Evolutionary conservation across 352 stramenopile genomes (phyloP).

Genomic region (Thalassiosira exigua): DNA sequence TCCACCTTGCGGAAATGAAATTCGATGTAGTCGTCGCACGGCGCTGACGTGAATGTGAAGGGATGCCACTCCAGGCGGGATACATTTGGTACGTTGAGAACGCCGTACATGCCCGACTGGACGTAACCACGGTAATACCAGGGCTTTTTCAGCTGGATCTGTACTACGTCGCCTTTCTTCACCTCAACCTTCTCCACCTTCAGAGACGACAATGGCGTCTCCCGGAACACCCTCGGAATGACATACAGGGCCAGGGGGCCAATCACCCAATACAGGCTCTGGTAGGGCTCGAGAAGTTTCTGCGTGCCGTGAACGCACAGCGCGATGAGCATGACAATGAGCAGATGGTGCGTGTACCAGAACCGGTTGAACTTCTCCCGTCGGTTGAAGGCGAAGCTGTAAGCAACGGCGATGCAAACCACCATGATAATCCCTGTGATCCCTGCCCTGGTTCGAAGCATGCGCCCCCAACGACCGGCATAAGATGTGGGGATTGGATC

Average conservation of each 20-base stretch:
- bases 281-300: slow-evolving; percentile 35
- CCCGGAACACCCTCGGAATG: slow-evolving; percentile 14
- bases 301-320: slow-evolving; percentile 43
- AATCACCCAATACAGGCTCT: slow-evolving; percentile 51
- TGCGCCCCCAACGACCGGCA: slow-evolving; percentile 9
- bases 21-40: slow-evolving; percentile 78
- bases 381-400: slow-evolving; percentile 17
- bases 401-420: slow-evolving; percentile 33
- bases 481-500: slow-evolving; percentile 8
- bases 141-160: slow-evolving; percentile 16
- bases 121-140: slow-evolving; percentile 37
- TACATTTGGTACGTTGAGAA: slow-evolving; percentile 87
- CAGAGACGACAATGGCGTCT: slow-evolving; percentile 19
- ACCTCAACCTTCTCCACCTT: slow-evolving; percentile 21
- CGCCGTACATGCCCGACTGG: slow-evolving; percentile 84
- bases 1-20: slow-evolving; percentile 63
- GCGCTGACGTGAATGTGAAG: slow-evolving; percentile 89
- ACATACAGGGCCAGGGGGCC: slow-evolving; percentile 37
- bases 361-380: slow-evolving; percentile 39
- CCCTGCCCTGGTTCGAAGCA: slow-evolving; percentile 14
- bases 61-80: slow-evolving; percentile 89
- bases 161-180: slow-evolving; percentile 31
- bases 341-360: slow-evolving; percentile 39
- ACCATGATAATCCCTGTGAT: slow-evolving; percentile 53
- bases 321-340: slow-evolving; percentile 40